These are phyloP conservation scores for Tieghemostelium lacteum DNA, from an alignment of 78 protist genomes.

Conservation along the genomic window DNA sequence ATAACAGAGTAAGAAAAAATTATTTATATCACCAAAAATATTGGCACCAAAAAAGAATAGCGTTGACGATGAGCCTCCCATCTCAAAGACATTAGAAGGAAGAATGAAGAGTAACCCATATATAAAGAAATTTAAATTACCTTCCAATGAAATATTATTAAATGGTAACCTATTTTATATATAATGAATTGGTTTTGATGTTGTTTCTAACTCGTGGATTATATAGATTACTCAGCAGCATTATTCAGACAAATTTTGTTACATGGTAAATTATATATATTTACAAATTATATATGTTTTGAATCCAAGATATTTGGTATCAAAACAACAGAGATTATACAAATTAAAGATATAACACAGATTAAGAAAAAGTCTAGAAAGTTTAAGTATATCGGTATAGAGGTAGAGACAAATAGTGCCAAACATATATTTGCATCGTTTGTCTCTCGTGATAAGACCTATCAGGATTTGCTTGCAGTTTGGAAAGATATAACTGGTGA, in stretches of 20 bases:
- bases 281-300: slow-evolving; percentile 55
- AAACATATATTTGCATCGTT: slow-evolving; percentile 66
- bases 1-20: slow-evolving; percentile 30
- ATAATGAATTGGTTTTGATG: neutral
- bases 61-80: slow-evolving; percentile 30
- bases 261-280: slow-evolving; percentile 63
- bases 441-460: slow-evolving; percentile 73
- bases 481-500: slow-evolving; percentile 77
- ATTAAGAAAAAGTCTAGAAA: slow-evolving; percentile 39
- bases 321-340: slow-evolving; percentile 51
- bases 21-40: slow-evolving; percentile 62
- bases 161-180: neutral
- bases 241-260: slow-evolving; percentile 39
- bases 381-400: neutral
- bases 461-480: slow-evolving; percentile 24
- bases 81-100: slow-evolving; percentile 50
- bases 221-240: slow-evolving; percentile 56
- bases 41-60: slow-evolving; percentile 2
- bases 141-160: slow-evolving; percentile 22
- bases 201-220: neutral
- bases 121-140: slow-evolving; percentile 67
- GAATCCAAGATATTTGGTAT: slow-evolving; percentile 76
- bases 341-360: slow-evolving; percentile 24
- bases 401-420: neutral
- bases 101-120: slow-evolving; percentile 69